Evolutionary conservation across 768 basidiomycete species (phyloP), one percentile per base, ranked within the genome.

Genomic region (Leccinum aurantiacum): DNA sequence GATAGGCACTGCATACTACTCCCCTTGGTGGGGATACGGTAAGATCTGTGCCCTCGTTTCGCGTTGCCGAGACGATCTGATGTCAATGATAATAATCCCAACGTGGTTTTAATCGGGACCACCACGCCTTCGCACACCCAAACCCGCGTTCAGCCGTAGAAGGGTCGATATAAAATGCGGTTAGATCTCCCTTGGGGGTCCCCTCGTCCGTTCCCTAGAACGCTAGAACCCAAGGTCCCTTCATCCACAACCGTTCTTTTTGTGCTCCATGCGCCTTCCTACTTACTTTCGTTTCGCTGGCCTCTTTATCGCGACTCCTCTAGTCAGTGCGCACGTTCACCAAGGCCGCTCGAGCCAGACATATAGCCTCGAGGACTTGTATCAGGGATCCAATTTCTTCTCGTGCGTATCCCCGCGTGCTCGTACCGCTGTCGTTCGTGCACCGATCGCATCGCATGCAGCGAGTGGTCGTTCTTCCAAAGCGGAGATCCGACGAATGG

Each of bases 401-500:
- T 74, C 81, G 88, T 87, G 63, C 38, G 75, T 78, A 25, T 50
- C 52, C 15, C 14, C 27, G 4, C 29, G 25, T 22, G 4, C 24
- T 51, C 5, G 19, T 33, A 46, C 14, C 50, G 9, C 4, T 8
- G 17, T 47, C 54, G 52, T 53, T 17, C 37, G 27, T 13, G 11
- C 27, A n/a, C 60, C 31, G 57, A 59, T 51, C 41, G 54, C 44
- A 46, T 46, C 44, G 3, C 47, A 27, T 60, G 38, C 62, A 90
- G 88, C 51, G 67, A 79, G 15, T 91, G 86, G 86, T 74, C 82
- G 29, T 92, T 87, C 74, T 89, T 81, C 71, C 76, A 76, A 15
- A 74, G 62, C 5, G 2, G 69, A 7, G 91, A 93, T 71, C 91
- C 91, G 2, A 92, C 91, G 1, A 73, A 83, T 62, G 91, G 90